Evolutionary conservation across 31 red algal genomes (phyloP).

Genomic region (Porphyra umbilicalis): DNA sequence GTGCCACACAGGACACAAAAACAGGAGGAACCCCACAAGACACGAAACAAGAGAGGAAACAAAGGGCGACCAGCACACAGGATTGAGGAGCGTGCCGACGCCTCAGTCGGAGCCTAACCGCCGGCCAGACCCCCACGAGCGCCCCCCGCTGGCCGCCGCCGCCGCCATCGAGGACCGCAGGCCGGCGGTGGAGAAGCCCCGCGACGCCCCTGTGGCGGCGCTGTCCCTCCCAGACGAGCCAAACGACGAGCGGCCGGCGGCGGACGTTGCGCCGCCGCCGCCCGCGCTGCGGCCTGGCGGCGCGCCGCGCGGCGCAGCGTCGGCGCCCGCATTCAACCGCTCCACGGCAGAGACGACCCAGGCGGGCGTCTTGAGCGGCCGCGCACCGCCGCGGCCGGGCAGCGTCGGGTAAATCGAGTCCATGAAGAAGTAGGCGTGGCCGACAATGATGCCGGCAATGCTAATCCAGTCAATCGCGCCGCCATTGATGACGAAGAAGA

Average conservation of each 20-base stretch:
- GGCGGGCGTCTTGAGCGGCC: neutral
- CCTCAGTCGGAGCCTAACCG: neutral
- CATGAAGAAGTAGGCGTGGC: slow-evolving; percentile 93
- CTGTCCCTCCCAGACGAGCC: neutral
- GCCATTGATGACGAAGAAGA: slow-evolving; percentile 47
- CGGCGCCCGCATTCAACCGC: neutral
- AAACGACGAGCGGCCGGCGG: neutral
- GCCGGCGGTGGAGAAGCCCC: neutral
- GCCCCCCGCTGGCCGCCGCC: neutral
- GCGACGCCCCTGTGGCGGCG: neutral
- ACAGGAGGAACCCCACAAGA: neutral
- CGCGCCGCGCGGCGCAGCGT: neutral
- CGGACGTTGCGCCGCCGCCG: neutral
- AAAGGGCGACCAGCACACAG: neutral
- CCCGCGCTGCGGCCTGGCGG: neutral
- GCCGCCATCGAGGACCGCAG: neutral
- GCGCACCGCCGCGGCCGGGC: slow-evolving; percentile 17
- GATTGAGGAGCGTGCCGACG: neutral
- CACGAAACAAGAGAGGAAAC: neutral
- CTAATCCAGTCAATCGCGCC: slow-evolving; percentile 16
- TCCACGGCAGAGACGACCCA: neutral
- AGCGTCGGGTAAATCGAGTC: slow-evolving; percentile 82
- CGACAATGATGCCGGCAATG: slow-evolving; percentile 59
- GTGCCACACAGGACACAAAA: no score
- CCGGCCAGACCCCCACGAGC: neutral